phyloP scores from a whole-genome alignment of 805 yeast species.

The Pichia nanzhaoensis region DNA sequence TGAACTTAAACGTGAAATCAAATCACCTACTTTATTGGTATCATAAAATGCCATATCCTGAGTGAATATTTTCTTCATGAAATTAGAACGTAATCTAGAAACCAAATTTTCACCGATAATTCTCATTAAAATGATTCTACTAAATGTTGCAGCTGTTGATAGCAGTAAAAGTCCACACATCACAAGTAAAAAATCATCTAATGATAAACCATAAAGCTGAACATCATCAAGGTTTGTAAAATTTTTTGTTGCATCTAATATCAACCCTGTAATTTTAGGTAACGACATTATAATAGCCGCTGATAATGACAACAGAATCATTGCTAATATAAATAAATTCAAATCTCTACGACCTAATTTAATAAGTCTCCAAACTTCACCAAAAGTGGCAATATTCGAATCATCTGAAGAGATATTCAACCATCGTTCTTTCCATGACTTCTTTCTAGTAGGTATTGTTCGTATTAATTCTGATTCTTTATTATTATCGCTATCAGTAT shows the following conservation, averaged over 20 bases:
- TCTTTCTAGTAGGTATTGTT: background rate
- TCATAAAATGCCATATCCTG: constrained; percentile 92
- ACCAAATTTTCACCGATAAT: constrained; percentile 83
- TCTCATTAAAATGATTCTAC: constrained; percentile 67
- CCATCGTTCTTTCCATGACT: constrained; percentile 25
- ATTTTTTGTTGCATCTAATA: constrained; percentile 43
- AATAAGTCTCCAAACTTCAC: constrained; percentile 35
- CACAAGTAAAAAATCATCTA: constrained; percentile 52
- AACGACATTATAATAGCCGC: constrained; percentile 46
- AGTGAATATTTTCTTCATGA: constrained; percentile 68
- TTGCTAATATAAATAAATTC: constrained; percentile 37
- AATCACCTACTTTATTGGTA: constrained; percentile 84
- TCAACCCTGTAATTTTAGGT: constrained; percentile 51
- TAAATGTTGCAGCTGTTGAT: constrained; percentile 77
- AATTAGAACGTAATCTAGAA: constrained; percentile 70
- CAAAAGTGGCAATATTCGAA: constrained; percentile 29
- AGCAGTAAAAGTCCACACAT: constrained; percentile 57
- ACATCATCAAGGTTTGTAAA: constrained; percentile 22
- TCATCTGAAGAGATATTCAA: constrained; percentile 29
- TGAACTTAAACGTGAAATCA: constrained; percentile 78
- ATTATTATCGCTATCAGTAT: background rate
- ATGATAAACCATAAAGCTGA: constrained; percentile 49
- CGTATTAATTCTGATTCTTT: background rate
- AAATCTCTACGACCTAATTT: constrained; percentile 40
- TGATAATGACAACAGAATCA: constrained; percentile 38